Evolutionary conservation across 2,329 filamentous ascomycete genomes (phyloP).

Genomic region (Amesomyces nigricolor): DNA sequence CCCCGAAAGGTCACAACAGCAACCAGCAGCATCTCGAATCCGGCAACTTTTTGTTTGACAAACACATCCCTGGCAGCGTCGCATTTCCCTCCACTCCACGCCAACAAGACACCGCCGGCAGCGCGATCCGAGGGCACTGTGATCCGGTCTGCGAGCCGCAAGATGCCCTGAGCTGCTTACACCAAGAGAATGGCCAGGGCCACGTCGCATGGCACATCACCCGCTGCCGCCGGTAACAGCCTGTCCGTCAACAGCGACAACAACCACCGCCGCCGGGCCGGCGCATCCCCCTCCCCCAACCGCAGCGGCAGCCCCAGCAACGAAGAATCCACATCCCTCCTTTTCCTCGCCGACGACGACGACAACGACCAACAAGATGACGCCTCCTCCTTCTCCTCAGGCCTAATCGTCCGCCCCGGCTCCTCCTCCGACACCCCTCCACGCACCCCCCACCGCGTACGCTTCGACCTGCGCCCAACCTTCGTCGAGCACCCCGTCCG

Average conservation of each 20-base stretch:
- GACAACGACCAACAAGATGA: slow-evolving; percentile 1
- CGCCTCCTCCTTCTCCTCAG: slow-evolving; percentile 4
- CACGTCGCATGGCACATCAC: slow-evolving; percentile 26
- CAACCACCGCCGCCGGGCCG: slow-evolving; percentile 3
- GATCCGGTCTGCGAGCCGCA: slow-evolving; percentile 12
- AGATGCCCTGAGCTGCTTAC: slow-evolving; percentile 26
- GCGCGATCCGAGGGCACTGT: background rate
- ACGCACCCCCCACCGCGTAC: slow-evolving; percentile 65
- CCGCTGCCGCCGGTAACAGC: slow-evolving; percentile 5
- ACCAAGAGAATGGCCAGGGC: slow-evolving; percentile 27
- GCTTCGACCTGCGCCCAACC: slow-evolving; percentile 58
- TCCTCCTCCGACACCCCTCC: slow-evolving; percentile 35
- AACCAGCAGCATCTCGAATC: background rate
- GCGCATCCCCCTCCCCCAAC: background rate
- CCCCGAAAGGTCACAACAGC: background rate
- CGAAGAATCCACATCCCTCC: slow-evolving; percentile 27
- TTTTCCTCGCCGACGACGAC: slow-evolving; percentile 17
- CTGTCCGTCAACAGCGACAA: background rate
- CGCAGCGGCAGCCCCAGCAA: slow-evolving; percentile 3
- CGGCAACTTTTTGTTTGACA: slow-evolving; percentile 3
- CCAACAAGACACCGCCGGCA: background rate
- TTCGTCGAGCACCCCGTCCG: slow-evolving; percentile 29
- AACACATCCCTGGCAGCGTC: background rate
- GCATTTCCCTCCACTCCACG: background rate
- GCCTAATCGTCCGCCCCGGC: slow-evolving; percentile 11